A percentile compares a stretch with the other conserved stretches of the same genome.
Evolutionary conservation across 169 alveolate species (phyloP).

Genomic region (Amoebophrya sp.): DNA sequence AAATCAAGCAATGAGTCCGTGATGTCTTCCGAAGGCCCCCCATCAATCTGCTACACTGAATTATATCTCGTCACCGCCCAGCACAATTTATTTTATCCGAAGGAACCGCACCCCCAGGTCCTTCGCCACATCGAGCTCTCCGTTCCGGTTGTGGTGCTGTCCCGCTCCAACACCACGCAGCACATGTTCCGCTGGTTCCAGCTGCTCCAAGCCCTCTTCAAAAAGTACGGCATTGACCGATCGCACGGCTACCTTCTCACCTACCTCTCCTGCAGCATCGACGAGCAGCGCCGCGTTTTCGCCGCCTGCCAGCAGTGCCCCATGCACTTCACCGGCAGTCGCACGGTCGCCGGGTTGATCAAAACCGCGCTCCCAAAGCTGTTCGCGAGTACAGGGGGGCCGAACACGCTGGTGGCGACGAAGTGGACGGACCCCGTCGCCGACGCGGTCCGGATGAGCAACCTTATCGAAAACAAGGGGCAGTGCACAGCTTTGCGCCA

Average conservation of each 20-base stretch:
- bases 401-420: constrained; percentile 9
- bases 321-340: constrained; percentile 8
- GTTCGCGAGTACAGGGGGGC: constrained; percentile 1
- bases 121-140: neutral
- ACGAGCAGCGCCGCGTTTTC: constrained; percentile 3
- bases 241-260: neutral
- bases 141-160: constrained; percentile 3
- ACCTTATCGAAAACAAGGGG: constrained; percentile 8
- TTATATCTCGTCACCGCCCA: too few relatives aligned
- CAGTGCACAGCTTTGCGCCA: constrained; percentile 16
- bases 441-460: constrained; percentile 4
- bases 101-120: too few relatives aligned
- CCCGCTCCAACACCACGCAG: constrained; percentile 2
- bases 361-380: neutral
- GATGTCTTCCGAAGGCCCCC: too few relatives aligned
- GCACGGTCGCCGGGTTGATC: neutral
- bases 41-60: too few relatives aligned
- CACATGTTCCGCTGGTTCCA: constrained; percentile 2
- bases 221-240: neutral
- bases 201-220: neutral
- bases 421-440: neutral
- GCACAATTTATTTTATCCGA: too few relatives aligned
- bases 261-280: neutral
- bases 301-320: neutral
- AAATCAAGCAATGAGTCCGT: too few relatives aligned